Conservation (phyloP, 2,329 filamentous ascomycete species). For the Colletotrichum cordylinicola region DNA sequence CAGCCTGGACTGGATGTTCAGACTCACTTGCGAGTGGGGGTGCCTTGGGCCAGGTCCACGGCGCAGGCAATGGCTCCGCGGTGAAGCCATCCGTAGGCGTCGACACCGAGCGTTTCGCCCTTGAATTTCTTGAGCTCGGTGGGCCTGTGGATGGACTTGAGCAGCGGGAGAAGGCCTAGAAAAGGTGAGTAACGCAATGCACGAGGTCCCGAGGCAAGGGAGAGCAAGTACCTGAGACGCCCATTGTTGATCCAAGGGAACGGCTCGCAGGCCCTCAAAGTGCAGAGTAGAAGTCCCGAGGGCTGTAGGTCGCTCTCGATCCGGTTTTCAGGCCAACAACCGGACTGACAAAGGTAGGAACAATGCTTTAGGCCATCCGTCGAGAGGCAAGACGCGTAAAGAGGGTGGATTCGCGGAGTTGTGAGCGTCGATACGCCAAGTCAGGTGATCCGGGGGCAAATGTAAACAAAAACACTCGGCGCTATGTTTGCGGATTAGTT, state of each 20-base stretch:
- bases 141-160: slow-evolving; percentile 95
- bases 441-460: slow-evolving; percentile 20
- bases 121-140: slow-evolving; percentile 85
- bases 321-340: slow-evolving; percentile 11
- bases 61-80: slow-evolving; percentile 90
- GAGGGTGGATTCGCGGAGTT: neutral
- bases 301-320: neutral
- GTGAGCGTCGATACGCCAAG: slow-evolving; percentile 3
- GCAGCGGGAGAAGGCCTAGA: slow-evolving; percentile 81
- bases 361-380: slow-evolving; percentile 12
- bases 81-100: slow-evolving; percentile 98
- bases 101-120: slow-evolving; percentile 90
- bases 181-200: slow-evolving; percentile 6
- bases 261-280: neutral
- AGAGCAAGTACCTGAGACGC: slow-evolving; percentile 23
- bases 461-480: slow-evolving; percentile 18
- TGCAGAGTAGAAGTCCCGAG: neutral
- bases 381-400: slow-evolving; percentile 7
- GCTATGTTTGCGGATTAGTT: neutral
- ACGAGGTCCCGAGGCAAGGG: neutral
- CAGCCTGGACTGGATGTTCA: neutral
- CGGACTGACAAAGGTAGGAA: neutral
- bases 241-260: slow-evolving; percentile 20
- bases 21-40: slow-evolving; percentile 83
- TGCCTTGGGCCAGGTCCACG: slow-evolving; percentile 86